Evolutionary conservation across 2,329 filamentous ascomycete genomes (phyloP), one percentile per base, ranked within the genome.

Genomic region (Parastagonospora avenae): DNA sequence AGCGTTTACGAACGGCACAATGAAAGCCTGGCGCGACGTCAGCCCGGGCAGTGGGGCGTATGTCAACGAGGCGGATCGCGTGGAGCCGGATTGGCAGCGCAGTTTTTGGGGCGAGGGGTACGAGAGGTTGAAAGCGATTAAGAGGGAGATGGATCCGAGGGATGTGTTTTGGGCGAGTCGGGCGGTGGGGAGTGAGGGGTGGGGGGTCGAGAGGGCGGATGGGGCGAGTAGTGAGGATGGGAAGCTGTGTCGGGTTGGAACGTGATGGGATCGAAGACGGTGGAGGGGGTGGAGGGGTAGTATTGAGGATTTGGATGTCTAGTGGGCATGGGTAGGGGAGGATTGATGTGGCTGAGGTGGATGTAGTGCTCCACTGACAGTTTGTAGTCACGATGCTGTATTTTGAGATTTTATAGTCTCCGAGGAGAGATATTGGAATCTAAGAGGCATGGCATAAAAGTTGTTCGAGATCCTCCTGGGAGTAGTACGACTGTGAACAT

Each of bases 1-100:
- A 8, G 29, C 57, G 0, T 55, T 66, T 16, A 65, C 62, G 1
- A 66, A 61, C 24, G 57, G 53, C 8, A 64, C 59, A 4, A 60
- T 66, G 62, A 48, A 60, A 46, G 60, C 57, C 44, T 66, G 62
- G 62, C 59, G 65, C 11, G 60, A 64, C 31, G 32, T 66, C 9
- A 59, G 60, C 8, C 59, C 60, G 1, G 54, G 59, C 1, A 62
- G 61, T 15, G 68, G 70, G 10, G 65, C 59, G n/a, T 62, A 62
- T 32, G n/a, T 59, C n/a, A 62, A 62, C 31, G 59, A 62, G 38
- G 59, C 53, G 14, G 52, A 59, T 52, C 41, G 48, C 1, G 27
- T 49, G 24, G 54, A 62, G 42, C 54, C 56, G 12, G 30, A 57
- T 19, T 62, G 56, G 56, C 47, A 58, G 36, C 12, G 46, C 15